Evolutionary conservation across 441 rosid genomes (phyloP).

Genomic region (Erodium moschatum): DNA sequence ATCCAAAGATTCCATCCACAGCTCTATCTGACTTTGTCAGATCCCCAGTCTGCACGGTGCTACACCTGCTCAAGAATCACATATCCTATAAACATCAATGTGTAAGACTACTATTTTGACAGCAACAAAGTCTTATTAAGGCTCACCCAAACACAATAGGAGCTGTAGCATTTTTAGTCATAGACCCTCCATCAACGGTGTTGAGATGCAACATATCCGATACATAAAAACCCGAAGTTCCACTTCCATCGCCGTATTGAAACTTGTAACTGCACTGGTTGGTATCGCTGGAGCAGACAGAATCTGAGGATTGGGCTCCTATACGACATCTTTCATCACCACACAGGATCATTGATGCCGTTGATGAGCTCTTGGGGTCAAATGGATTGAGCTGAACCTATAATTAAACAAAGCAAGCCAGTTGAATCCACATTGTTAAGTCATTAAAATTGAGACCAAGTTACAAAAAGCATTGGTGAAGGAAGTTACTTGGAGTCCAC

Average conservation of each 20-base stretch:
- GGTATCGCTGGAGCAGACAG: conserved; percentile 38
- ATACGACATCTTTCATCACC: conserved; percentile 52
- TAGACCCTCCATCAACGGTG: conserved; percentile 42
- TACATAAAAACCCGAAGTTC: conserved; percentile 63
- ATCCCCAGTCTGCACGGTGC: conserved; percentile 60
- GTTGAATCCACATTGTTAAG: conserved; percentile 1
- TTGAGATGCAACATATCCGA: conserved; percentile 48
- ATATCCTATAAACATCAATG: conserved; percentile 7
- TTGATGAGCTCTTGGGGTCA: conserved; percentile 43
- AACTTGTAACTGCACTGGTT: conserved; percentile 58
- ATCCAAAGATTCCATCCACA: conserved; percentile 70
- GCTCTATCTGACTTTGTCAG: conserved; percentile 57
- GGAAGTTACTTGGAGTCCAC: conserved; percentile 64
- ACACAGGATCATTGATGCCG: conserved; percentile 46
- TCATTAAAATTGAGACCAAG: conserved; percentile 12
- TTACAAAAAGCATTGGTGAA: conserved; percentile 3
- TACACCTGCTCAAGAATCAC: conserved; percentile 38
- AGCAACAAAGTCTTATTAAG: neutral
- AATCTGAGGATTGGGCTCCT: conserved; percentile 33
- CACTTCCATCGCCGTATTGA: conserved; percentile 66
- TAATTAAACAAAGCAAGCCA: neutral
- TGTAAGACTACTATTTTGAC: neutral
- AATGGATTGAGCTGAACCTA: conserved; percentile 58
- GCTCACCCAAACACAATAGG: conserved; percentile 50
- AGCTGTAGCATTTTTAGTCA: conserved; percentile 48